Evolutionary conservation across 2,329 filamentous ascomycete species (phyloP), one percentile per base, ranked within the genome.

Genomic region (Nemania diffusa): DNA sequence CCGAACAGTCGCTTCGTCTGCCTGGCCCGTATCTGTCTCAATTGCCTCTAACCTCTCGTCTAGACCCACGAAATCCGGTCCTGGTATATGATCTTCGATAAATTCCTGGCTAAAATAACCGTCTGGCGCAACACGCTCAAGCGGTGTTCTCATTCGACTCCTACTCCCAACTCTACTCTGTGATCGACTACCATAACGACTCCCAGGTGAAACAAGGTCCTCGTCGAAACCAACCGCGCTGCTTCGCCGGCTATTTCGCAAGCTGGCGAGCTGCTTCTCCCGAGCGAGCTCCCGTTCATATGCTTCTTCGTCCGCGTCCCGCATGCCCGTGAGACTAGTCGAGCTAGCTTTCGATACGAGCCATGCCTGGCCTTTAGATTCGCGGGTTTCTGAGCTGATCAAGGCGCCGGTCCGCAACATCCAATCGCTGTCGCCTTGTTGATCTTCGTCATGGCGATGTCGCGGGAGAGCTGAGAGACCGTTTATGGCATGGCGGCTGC

Each of bases 311-410:
- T 87, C 86, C 3, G 81, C 80, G 37, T 87, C 84, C 7, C 79
- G 81, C 74, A 84, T 78, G 26, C 82, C 86, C 0, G 84, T 79
- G 20, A 91, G 81, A 73, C 85, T 90, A 8, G 88, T 91, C 1
- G 88, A 90, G 75, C 88, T 90, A 62, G 86, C 87, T 53, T 88
- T 84, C 26, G 88, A 87, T n/a, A 87, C 81, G 22, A 92, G 84
- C 90, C 90, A 92, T 15, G 85, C 81, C 77, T 92, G 89, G 15
- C 90, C 90, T 78, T 91, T 91, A 73, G 82, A 89, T 75, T 92
- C 90, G 64, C 89, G 82, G 20, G 88, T 83, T 75, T 89, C 87
- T 58, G 84, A 85, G 64, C 86, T 86, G 72, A 92, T 85, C 53
- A 90, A 75, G 6, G 88, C 88, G 53, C 89, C 89, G 0, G 88